Evolutionary conservation across 805 yeast genomes (phyloP), one percentile per base, ranked within the genome.

Genomic region (Candida ipomoeae): DNA sequence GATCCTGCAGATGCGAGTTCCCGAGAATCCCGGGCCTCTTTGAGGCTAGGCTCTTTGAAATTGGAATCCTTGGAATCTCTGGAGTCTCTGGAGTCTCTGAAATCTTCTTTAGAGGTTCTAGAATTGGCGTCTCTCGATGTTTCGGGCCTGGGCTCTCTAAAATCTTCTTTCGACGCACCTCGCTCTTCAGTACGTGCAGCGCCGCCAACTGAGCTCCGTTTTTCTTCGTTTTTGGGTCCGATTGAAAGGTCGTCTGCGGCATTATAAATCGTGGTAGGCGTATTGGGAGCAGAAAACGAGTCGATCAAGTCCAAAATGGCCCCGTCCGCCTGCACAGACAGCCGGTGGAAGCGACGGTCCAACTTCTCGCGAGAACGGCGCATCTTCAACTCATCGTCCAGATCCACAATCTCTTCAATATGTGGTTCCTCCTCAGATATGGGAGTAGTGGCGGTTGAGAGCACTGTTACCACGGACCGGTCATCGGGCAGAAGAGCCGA

Each of bases 381-480:
- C 36, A 53, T 48, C 32, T 53, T 48, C 20, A 65, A 54, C 55
- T 70, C 74, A 44, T 71, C 75, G 52, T 73, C 77, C 26, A 69
- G 62, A 54, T 70, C 74, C 49, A 69, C 67, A 21, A 70, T 63
- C 54, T 73, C 78, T 57, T 73, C 78, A 45, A 73, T 72, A 3
- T 70, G 68, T 33, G 41, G 7, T 2, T 17, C 14, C 8, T 11
- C 21, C 6, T 18, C 21, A 5, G 40, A 37, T 6, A 37, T 20
- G 2, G 18, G 23, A 3, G 43, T 26, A 5, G 29, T 14, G 36
- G 44, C 8, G 34, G 49, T 17, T 8, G 37, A 37, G 35, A 21
- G 21, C 11, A 39, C 32, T 6, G 33, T 34, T 11, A 29, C 44
- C 7, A 32, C 18, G 3, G 54, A 41, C 21, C 41, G 42, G 17